Evolutionary conservation across 2,329 filamentous ascomycete species (phyloP).

Genomic region (Fusarium sp.): DNA sequence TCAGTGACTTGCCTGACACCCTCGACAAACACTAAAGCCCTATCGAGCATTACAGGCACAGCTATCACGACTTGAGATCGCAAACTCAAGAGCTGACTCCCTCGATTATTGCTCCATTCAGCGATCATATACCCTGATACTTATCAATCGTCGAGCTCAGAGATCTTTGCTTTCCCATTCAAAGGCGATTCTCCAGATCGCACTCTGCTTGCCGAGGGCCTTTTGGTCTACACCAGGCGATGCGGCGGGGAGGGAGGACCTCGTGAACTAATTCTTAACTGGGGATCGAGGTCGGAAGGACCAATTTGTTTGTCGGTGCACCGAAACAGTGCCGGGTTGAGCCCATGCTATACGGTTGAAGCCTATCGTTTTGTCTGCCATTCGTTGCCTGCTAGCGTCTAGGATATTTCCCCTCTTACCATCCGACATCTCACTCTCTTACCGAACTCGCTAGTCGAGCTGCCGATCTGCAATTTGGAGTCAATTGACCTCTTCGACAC

Average conservation of each 20-base stretch:
- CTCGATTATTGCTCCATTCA: not conserved
- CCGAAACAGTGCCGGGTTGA: conserved; percentile 14
- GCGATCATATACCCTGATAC: not conserved
- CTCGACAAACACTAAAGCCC: conserved; percentile 2
- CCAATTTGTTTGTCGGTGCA: conserved; percentile 19
- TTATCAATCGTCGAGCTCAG: not conserved
- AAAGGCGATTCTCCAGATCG: conserved; percentile 37
- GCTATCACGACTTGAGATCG: conserved; percentile 10
- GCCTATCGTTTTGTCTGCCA: conserved; percentile 18
- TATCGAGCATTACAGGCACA: conserved; percentile 2
- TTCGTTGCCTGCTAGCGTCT: conserved; percentile 26
- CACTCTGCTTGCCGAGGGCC: conserved; percentile 38
- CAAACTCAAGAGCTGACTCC: conserved; percentile 1
- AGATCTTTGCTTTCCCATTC: conserved; percentile 1
- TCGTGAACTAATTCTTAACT: conserved; percentile 52
- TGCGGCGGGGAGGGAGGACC: conserved; percentile 60
- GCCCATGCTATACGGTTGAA: conserved; percentile 31
- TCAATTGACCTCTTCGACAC: conserved; percentile 5
- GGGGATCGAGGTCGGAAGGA: conserved; percentile 53
- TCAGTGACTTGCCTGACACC: conserved; percentile 16
- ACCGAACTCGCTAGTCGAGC: not conserved
- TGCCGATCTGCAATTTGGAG: not conserved
- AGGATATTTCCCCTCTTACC: conserved; percentile 13
- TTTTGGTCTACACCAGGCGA: conserved; percentile 56
- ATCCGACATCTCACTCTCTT: not conserved